Base-by-base conservation (phyloP, 2,329 filamentous ascomycete genomes). In the Aureobasidium subglaciale region DNA sequence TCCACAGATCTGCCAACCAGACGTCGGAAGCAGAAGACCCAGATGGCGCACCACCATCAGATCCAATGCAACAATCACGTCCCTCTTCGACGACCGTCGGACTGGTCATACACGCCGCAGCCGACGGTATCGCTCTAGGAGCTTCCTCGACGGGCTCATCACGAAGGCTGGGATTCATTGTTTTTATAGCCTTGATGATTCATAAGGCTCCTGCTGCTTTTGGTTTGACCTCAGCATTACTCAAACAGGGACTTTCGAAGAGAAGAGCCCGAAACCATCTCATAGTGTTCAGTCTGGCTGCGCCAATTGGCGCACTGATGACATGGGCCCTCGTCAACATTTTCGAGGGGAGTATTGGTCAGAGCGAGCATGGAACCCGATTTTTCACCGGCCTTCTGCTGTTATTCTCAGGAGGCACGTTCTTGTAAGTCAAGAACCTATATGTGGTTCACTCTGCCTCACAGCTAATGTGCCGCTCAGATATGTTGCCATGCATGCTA, bases 401-500 rank as follows among this genome's bases (percentile, higher is more conserved):
- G 8, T 75, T 97, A n/a, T 99, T 99, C 68, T 96, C 90, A 0
- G 93, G 87, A 0, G 93, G 93, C 15, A 99, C 93, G 0, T 99
- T 99, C 67, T 72, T 99, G 86, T 96, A 74, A 81, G 88, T 77
- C 32, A 11, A 40, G 6, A 4, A 2, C 16, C 24, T 20, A 18
- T 13, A 10, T 24, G 4, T 6, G 24, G 30, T 38, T 10, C 55
- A 5, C 9, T 40, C 40, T n/a, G 34, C 4, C 11, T 38, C 13
- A 37, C 38, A 27, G 32, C 52, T 63, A 43, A 61, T 59, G 60
- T 49, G 62, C 58, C 8, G 22, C 3, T 7, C 60, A 95, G 90
- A 63, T 96, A 97, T 66, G 93, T 99, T 40, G 93, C 93, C 1
- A 96, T 97, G 91, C 93, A 99, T 67, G 90, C 91, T 1, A 96